These are phyloP conservation scores for Aegilops tauschii DNA, from an alignment of 176 grass and related monocot species.

Conservation along the genomic window DNA sequence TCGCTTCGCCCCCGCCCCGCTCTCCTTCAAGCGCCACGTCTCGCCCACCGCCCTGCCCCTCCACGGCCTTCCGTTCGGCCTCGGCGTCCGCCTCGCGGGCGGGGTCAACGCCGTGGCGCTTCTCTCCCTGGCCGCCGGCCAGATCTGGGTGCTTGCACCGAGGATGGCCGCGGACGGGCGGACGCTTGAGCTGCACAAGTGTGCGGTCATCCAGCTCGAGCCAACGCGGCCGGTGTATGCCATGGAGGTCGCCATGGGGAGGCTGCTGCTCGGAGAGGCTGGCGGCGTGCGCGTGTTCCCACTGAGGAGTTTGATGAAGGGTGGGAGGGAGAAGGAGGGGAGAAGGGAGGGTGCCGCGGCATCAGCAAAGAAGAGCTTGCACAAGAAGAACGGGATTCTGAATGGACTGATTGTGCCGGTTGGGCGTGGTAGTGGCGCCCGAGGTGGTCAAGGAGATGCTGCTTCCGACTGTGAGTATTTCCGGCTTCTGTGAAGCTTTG, in stretches of 20 bases:
- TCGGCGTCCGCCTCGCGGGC: slow-evolving; percentile 54
- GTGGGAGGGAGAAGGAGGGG: slow-evolving; percentile 20
- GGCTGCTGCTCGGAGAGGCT: slow-evolving; percentile 74
- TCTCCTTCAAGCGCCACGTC: slow-evolving; percentile 50
- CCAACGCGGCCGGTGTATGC: slow-evolving; percentile 59
- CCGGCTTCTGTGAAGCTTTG: neutral
- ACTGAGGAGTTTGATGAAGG: slow-evolving; percentile 68
- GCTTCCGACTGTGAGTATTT: slow-evolving; percentile 42
- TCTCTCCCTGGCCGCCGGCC: slow-evolving; percentile 55
- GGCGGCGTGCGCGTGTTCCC: slow-evolving; percentile 72
- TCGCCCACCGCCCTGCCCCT: slow-evolving; percentile 37
- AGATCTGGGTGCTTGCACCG: slow-evolving; percentile 84
- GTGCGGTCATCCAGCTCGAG: slow-evolving; percentile 68
- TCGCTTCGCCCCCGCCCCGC: slow-evolving; percentile 42
- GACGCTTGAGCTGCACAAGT: slow-evolving; percentile 77
- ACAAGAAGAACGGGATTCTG: slow-evolving; percentile 53
- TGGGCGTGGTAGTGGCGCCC: slow-evolving; percentile 10
- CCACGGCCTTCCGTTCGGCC: slow-evolving; percentile 53
- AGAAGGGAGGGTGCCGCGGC: slow-evolving; percentile 18
- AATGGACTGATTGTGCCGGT: slow-evolving; percentile 51
- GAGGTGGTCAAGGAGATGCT: slow-evolving; percentile 27
- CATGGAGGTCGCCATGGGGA: slow-evolving; percentile 62
- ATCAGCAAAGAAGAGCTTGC: slow-evolving; percentile 24
- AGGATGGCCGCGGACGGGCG: slow-evolving; percentile 34
- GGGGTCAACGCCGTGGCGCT: slow-evolving; percentile 66